Evolutionary conservation across 73 alveolate genomes (phyloP).

Genomic region (Blepharisma japonicum): DNA sequence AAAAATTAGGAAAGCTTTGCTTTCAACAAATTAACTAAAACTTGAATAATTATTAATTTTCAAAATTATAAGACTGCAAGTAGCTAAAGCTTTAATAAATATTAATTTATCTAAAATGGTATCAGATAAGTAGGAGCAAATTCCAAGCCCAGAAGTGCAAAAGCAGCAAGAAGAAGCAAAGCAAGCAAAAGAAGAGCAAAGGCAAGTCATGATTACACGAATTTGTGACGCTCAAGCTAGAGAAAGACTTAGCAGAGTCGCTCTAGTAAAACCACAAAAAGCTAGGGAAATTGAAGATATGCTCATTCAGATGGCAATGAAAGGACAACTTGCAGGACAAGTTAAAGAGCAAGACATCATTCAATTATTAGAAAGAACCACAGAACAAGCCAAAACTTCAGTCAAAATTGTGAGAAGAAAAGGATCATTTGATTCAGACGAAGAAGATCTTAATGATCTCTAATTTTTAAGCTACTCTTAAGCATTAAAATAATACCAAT

Average conservation of each 20-base stretch:
- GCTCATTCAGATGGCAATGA: conserved; percentile 18
- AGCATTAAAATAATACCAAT: no score
- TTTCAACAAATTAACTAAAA: no score
- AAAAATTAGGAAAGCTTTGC: no score
- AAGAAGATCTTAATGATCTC: conserved; percentile 14
- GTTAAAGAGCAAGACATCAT: conserved; percentile 5
- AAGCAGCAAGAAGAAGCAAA: conserved; percentile 2
- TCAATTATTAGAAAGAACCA: background rate
- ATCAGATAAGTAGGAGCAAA: no score
- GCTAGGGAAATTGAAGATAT: conserved; percentile 27
- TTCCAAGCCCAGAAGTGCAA: conserved; percentile 1
- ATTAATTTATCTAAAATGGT: no score
- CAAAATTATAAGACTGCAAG: no score
- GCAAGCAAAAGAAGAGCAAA: conserved; percentile 11
- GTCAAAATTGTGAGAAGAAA: conserved; percentile 20
- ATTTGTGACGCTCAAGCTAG: conserved; percentile 6
- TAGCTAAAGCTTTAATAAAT: no score
- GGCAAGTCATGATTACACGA: background rate
- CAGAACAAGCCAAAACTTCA: background rate
- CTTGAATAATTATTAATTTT: no score
- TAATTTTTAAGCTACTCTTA: background rate
- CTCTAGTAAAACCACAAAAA: conserved; percentile 13
- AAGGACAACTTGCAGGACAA: conserved; percentile 17
- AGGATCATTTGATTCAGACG: conserved; percentile 12
- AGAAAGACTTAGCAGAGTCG: conserved; percentile 2